These are phyloP conservation scores for Microglena sp. DNA, from an alignment of 139 green algal genomes.

Conservation along the genomic window DNA sequence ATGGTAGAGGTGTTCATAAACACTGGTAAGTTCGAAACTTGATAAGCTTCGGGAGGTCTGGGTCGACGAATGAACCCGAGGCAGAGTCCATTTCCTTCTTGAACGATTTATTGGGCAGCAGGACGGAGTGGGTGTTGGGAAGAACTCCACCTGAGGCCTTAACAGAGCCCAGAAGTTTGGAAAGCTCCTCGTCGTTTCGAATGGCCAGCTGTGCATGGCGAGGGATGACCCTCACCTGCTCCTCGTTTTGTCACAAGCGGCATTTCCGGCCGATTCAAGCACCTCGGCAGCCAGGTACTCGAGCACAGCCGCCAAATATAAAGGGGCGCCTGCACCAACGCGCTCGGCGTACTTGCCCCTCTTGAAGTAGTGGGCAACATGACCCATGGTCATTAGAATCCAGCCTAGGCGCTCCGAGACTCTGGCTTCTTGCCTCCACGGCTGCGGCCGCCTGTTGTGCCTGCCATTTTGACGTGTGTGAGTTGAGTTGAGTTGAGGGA, in stretches of 20 bases:
- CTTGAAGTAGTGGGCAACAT: conserved; percentile 74
- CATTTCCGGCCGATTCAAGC: conserved; percentile 73
- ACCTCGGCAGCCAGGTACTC: conserved; percentile 19
- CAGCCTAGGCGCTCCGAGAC: no score
- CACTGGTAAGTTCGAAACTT: no score
- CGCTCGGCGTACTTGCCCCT: conserved; percentile 56
- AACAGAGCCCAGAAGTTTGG: conserved; percentile 77
- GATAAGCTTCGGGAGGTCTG: no score
- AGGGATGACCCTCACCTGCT: conserved; percentile 73
- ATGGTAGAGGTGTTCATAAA: no score
- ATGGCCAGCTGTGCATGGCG: conserved; percentile 86
- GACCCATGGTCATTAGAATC: conserved; percentile 74
- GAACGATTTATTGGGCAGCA: conserved; percentile 72
- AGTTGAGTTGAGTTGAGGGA: no score
- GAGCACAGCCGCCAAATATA: conserved; percentile 54
- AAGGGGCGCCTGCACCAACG: conserved; percentile 50
- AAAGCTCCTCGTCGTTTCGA: conserved; percentile 90
- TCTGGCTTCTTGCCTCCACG: no score
- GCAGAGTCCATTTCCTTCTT: conserved; percentile 8
- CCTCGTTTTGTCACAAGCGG: conserved; percentile 90
- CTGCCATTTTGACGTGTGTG: no score
- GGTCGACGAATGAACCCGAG: no score
- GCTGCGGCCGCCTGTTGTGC: no score
- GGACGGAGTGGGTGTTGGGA: conserved; percentile 74
- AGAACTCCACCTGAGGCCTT: conserved; percentile 72